Base-by-base conservation (phyloP, 2,329 filamentous ascomycete genomes). In the Fusarium redolens region DNA sequence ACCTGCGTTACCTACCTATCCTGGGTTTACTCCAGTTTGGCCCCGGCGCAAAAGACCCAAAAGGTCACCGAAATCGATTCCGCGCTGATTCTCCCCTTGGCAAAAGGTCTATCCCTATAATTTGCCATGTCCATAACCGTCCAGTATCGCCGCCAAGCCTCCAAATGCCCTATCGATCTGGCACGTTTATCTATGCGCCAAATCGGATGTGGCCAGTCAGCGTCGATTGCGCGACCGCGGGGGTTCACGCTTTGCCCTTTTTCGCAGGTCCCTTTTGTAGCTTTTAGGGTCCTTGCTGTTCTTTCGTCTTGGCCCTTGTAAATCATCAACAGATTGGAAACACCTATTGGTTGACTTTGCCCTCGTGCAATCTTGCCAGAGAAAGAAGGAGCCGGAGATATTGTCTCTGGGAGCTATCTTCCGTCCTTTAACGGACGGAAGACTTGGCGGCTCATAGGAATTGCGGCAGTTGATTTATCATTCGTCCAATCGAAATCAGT, bases 121-220 rank as follows among this genome's bases (percentile, higher is more conserved):
- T 61, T 54, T 43, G 31, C 22, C 28, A 52, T 44, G 30, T 30
- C 47, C 47, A 44, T 45, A 38, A 44, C 60, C 22, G 40, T 45
- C 40, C 63, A 57, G 37, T 44, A 55, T 55, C 33, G 35, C 43
- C 30, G 69, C 70, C 70, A 73, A 70, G 65, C 62, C 59, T 30
- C 31, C 51, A 69, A 54, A 60, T 48, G 55, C 64, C 76, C 75
- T 78, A 76, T 78, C 69, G 74, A 78, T 73, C 71, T 69, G 65
- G 75, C 76, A 78, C 75, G 76, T 78, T 79, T 73, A 65, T 69
- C 68, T 72, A 70, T 74, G 74, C 67, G 68, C 65, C 47, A 69
- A 59, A 70, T 68, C 48, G 51, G 55, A 76, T 61, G 63, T 28
- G 54, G 28, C 72, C 72, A 74, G 41, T 74, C 58, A 74, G 65